phyloP scores from a whole-genome alignment of 106 monocot species.

The Dioscorea zingiberensis region DNA sequence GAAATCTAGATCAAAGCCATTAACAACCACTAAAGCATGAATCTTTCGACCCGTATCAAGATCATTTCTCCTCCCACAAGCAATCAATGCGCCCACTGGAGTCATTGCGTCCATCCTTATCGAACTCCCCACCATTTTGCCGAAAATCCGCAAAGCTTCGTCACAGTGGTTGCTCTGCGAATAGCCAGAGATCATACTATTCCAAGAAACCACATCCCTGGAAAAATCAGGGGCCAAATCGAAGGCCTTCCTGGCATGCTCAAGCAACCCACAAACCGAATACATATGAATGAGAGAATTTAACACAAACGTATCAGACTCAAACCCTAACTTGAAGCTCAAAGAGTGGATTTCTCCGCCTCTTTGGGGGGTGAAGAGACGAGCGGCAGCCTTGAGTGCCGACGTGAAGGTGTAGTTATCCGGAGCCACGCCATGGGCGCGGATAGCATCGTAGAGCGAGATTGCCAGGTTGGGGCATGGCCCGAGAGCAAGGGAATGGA shows the following conservation, averaged over 20 bases:
- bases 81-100: constrained; percentile 34
- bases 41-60: constrained; percentile 27
- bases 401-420: constrained; percentile 70
- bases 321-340: constrained; percentile 36
- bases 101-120: constrained; percentile 35
- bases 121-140: constrained; percentile 30
- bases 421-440: constrained; percentile 12
- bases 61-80: constrained; percentile 35
- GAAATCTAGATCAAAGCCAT: constrained; percentile 39
- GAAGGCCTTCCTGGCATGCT: constrained; percentile 31
- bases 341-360: constrained; percentile 40
- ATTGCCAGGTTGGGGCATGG: constrained; percentile 29
- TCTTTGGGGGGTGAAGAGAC: constrained; percentile 6
- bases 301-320: constrained; percentile 44
- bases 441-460: constrained; percentile 39
- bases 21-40: constrained; percentile 31
- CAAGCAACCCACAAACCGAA: constrained; percentile 21
- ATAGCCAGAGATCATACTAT: constrained; percentile 62
- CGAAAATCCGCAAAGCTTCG: constrained; percentile 32
- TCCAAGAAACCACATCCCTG: constrained; percentile 70
- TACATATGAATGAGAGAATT: constrained; percentile 65
- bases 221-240: constrained; percentile 13
- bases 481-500: constrained; percentile 39
- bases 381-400: constrained; percentile 35
- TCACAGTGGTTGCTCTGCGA: constrained; percentile 17